Base-by-base conservation (phyloP, 1,284 basidiomycete species). In the Dichomitus squalens region DNA sequence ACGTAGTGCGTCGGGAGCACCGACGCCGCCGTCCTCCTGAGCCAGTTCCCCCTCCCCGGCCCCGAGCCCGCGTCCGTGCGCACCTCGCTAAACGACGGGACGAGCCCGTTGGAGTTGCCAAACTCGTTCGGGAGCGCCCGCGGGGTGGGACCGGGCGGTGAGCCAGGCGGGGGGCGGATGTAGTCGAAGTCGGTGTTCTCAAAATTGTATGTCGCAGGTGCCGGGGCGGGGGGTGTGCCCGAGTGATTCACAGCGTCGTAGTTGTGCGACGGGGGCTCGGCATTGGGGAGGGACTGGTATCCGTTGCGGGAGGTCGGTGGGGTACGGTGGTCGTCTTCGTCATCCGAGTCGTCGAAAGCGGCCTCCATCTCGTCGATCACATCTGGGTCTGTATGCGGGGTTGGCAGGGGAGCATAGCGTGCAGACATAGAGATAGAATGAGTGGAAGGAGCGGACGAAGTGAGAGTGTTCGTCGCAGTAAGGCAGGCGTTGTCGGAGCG, bases 31-130 rank as follows among this genome's bases (percentile, higher is more conserved):
- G 85, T 77, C 47, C 83, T 78, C 59, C 76, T 74, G 57, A 85
- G 73, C 88, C 88, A 91, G 61, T 77, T 79, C 20, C 70, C 67
- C 4, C 68, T 65, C 5, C 41, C 16, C 16, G 47, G 36, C 20
- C 52, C 31, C 16, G 52, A 20, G 29, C 49, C 60, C 54, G 72
- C 66, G 56, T 65, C 66, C 25, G 80, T 74, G 47, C 73, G 64
- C 25, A 76, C 66, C 33, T 75, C 65, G 57, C 61, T 39, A 46
- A 79, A 79, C 2, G 79, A 68, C 31, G 93, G 91, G 47, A 95
- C 69, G 25, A 85, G 67, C 12, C 93, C 93, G 70, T 96, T 95
- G 14, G 88, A 86, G 72, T 95, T 96, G 39, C 93, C 93, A 53
- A 80, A 79, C 40, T 84, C 79, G 73, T 87, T 90, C 31, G 82